A percentile compares a stretch with the other conserved stretches of the same genome.
phyloP scores from a whole-genome alignment of 2,329 filamentous ascomycete species.

The Colletotrichum echinochloae region DNA sequence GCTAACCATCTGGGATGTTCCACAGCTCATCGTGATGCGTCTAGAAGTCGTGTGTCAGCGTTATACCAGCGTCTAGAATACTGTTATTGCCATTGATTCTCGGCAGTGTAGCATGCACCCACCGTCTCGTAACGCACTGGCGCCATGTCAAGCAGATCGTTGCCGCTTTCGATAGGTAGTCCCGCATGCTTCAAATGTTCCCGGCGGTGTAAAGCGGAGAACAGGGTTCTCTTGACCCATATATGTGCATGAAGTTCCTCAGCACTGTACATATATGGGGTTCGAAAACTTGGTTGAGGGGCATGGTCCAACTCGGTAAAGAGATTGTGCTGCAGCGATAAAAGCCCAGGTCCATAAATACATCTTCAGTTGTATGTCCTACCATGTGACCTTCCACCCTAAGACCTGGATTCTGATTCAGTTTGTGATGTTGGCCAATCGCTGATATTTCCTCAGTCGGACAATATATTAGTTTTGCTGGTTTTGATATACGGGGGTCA shows the following conservation, averaged over 20 bases:
- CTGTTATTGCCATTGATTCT: background rate
- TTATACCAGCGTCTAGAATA: background rate
- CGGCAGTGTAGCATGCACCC: slow-evolving; percentile 17
- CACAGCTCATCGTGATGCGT: background rate
- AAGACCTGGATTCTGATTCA: too few relatives aligned
- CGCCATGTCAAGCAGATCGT: slow-evolving; percentile 18
- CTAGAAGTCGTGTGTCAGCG: background rate
- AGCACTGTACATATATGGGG: slow-evolving; percentile 5
- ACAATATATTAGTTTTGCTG: too few relatives aligned
- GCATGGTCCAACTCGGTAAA: too few relatives aligned
- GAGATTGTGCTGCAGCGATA: too few relatives aligned
- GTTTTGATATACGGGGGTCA: too few relatives aligned
- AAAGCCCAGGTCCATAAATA: too few relatives aligned
- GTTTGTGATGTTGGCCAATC: too few relatives aligned
- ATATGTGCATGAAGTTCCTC: slow-evolving; percentile 4
- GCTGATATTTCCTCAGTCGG: too few relatives aligned
- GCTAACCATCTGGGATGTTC: background rate
- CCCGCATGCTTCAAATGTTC: background rate
- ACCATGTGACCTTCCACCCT: too few relatives aligned
- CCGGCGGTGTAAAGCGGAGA: slow-evolving; percentile 23
- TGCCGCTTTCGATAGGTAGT: background rate
- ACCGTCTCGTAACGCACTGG: slow-evolving; percentile 23
- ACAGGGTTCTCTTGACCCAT: slow-evolving; percentile 10
- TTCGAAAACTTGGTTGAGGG: too few relatives aligned
- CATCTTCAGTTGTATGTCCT: too few relatives aligned